These are phyloP conservation scores for Penicillium goetzii DNA, from an alignment of 495 filamentous ascomycete species.

Conservation along the genomic window DNA sequence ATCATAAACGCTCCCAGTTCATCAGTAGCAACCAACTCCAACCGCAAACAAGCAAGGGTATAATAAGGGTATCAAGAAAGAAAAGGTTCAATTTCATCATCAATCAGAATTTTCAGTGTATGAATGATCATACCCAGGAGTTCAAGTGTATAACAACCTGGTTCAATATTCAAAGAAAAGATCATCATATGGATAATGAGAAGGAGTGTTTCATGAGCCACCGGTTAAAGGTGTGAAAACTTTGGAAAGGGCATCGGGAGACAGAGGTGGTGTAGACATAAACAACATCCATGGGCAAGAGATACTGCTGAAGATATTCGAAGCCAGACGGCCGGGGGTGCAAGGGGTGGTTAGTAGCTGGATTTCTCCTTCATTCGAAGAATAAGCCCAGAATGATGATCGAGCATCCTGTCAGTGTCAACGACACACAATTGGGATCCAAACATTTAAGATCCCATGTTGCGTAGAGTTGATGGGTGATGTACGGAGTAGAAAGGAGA, in stretches of 20 bases:
- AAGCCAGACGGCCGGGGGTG: not conserved
- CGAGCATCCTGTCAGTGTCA: not conserved
- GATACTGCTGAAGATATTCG: not conserved
- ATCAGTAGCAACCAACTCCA: not conserved
- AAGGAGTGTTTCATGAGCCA: not conserved
- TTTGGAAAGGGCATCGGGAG: not conserved
- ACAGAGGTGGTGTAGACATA: not conserved
- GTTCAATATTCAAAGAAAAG: constrained; percentile 43
- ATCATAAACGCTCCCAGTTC: not conserved
- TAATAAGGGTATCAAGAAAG: not conserved
- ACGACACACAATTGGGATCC: not conserved
- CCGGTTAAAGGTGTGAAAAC: no score
- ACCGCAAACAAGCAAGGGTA: not conserved
- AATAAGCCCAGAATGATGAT: not conserved
- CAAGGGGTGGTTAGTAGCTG: not conserved
- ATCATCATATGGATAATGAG: constrained; percentile 43
- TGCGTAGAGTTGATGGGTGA: constrained; percentile 6
- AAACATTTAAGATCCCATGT: constrained; percentile 12
- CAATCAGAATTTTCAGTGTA: constrained; percentile 56
- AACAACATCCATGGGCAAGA: not conserved
- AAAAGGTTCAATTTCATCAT: constrained; percentile 26
- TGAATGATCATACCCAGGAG: constrained; percentile 47
- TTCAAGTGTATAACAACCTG: constrained; percentile 37
- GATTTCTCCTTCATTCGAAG: not conserved
- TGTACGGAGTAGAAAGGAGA: constrained; percentile 11